These are phyloP conservation scores for Flaveria sonorensis DNA, from an alignment of 129 eudicot genomes.

Conservation along the genomic window DNA sequence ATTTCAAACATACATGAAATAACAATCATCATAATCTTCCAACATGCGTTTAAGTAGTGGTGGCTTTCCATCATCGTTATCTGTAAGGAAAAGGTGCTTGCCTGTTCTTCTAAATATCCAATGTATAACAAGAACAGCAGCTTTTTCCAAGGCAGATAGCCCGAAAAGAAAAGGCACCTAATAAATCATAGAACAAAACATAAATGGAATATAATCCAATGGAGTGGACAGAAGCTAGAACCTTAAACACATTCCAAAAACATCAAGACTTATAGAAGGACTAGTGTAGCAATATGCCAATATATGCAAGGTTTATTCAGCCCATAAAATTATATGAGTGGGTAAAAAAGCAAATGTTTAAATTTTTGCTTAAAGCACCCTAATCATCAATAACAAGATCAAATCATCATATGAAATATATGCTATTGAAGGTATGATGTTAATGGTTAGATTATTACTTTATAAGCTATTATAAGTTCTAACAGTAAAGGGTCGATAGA, in stretches of 20 bases:
- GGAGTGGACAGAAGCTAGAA: not conserved
- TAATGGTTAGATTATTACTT: not conserved
- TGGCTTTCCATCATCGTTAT: slow-evolving; percentile 83
- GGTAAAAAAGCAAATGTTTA: not conserved
- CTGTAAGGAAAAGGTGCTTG: slow-evolving; percentile 86
- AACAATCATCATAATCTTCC: slow-evolving; percentile 64
- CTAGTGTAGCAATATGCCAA: not conserved
- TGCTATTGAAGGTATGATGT: not conserved
- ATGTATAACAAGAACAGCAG: slow-evolving; percentile 71
- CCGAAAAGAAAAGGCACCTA: slow-evolving; percentile 99
- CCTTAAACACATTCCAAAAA: not conserved
- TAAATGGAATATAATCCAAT: slow-evolving; percentile 12
- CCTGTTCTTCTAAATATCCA: slow-evolving; percentile 99
- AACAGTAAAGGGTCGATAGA: not conserved
- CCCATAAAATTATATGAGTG: not conserved
- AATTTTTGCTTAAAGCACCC: slow-evolving; percentile 6
- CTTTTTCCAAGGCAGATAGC: slow-evolving; percentile 73
- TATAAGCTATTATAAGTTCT: not conserved
- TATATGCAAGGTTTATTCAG: not conserved
- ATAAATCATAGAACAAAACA: slow-evolving; percentile 18
- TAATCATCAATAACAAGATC: slow-evolving; percentile 9
- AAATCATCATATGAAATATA: not conserved
- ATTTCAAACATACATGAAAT: slow-evolving; percentile 63
- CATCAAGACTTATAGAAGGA: slow-evolving; percentile 16
- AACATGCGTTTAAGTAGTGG: slow-evolving; percentile 90